phyloP scores from a whole-genome alignment of 2,329 filamentous ascomycete genomes.

The Xylariales sp. region DNA sequence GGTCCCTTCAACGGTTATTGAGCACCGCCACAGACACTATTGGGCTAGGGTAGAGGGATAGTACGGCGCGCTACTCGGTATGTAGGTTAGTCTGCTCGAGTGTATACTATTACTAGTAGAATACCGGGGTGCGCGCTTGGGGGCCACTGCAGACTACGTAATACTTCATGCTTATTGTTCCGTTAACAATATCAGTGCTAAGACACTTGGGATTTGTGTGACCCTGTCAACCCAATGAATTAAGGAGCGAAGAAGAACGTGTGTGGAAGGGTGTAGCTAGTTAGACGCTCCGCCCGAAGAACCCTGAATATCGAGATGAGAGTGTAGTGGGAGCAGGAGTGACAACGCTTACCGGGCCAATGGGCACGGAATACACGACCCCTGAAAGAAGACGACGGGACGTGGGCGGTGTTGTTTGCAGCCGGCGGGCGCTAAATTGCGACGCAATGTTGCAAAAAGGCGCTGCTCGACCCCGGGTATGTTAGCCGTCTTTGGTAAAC shows the following conservation, averaged over 20 bases:
- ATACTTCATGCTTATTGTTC: slow-evolving; percentile 16
- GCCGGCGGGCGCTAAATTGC: slow-evolving; percentile 34
- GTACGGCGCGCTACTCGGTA: too few relatives aligned
- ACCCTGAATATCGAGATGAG: slow-evolving; percentile 6
- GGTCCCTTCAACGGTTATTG: slow-evolving; percentile 12
- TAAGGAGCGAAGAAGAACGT: neutral
- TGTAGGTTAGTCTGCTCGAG: neutral
- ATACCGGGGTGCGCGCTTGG: neutral
- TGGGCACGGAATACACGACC: slow-evolving; percentile 18
- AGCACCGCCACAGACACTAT: slow-evolving; percentile 34
- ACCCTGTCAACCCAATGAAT: neutral
- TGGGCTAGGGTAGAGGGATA: slow-evolving; percentile 4
- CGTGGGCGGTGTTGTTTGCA: slow-evolving; percentile 31
- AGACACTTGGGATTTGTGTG: slow-evolving; percentile 5
- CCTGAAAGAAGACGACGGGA: slow-evolving; percentile 21
- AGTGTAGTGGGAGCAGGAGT: slow-evolving; percentile 14
- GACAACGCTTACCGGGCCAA: slow-evolving; percentile 28
- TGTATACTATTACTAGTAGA: neutral
- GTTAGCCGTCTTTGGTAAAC: slow-evolving; percentile 32
- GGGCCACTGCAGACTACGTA: slow-evolving; percentile 8
- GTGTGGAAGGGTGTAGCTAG: slow-evolving; percentile 8
- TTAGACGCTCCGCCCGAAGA: slow-evolving; percentile 6
- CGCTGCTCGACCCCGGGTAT: slow-evolving; percentile 28
- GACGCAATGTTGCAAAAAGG: slow-evolving; percentile 35
- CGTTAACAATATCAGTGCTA: slow-evolving; percentile 14